Base-by-base conservation (phyloP, 2,329 filamentous ascomycete species). In the Didymella pinodella region DNA sequence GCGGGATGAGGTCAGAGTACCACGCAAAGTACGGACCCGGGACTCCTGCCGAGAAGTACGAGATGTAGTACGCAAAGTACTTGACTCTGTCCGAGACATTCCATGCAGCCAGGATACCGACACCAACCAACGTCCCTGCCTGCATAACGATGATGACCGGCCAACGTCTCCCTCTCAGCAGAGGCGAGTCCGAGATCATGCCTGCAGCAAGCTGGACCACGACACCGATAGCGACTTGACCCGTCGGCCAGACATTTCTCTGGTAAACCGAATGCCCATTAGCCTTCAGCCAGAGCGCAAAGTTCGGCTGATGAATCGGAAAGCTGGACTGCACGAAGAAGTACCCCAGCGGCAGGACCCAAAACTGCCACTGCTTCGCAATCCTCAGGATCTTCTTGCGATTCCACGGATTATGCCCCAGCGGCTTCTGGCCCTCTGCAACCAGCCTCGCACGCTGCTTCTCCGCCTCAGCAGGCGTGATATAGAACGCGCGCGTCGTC, bases 201-300 rank as follows among this genome's bases (percentile, higher is more conserved):
- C 81, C 47, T 78, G 66, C 7, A 73, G 81, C 0, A 75, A 80
- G 2, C 79, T 81, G n/a, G 77, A 73, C 81, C 72, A 83, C 11
- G 74, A 83, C 7, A 70, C 74, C 48, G 59, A 83, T 76, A 3
- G 77, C 80, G 48, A 80, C 77, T 3, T 76, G 77, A 1, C 76
- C 79, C 0, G 82, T 84, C 0, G 82, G 82, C 25, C 83, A 75
- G 25, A 81, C 72, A 58, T 84, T 84, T 47, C 82, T 76, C 54
- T 83, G 73, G 1, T 77, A 76, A 0, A 83, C 80, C 0, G 79
- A 77, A 61, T 80, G 82, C 1, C 65, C 62, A 38, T 80, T 77
- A 0, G 74, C 72, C 57, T 82, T 82, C 38, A 84, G 75, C 80
- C 81, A 83, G 6, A 83, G 72, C 44, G 65, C 69, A 54, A 65